phyloP scores from a whole-genome alignment of 441 rosid species.

The Mallotus japonicus region DNA sequence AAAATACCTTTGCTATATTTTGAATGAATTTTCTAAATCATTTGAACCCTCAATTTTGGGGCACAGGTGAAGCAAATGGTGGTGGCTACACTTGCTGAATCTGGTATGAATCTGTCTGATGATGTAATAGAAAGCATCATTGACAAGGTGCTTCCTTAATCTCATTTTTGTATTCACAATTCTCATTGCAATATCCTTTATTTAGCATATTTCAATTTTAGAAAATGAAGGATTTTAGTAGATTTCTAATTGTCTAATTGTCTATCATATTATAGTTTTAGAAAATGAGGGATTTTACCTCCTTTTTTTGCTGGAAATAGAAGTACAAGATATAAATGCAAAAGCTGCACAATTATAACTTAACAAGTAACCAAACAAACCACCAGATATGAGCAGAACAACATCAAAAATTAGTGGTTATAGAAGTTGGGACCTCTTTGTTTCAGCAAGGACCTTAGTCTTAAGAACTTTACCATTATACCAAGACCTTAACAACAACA shows the following conservation, averaged over 20 bases:
- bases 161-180: not conserved
- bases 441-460: too few relatives aligned
- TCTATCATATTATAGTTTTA: not conserved
- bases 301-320: too few relatives aligned
- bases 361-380: too few relatives aligned
- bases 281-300: not conserved
- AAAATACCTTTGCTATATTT: not conserved
- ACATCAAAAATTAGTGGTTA: too few relatives aligned
- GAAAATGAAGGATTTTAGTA: not conserved
- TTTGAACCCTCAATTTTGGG: not conserved
- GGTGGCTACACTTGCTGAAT: constrained; percentile 82
- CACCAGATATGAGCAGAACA: too few relatives aligned
- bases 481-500: too few relatives aligned
- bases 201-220: not conserved
- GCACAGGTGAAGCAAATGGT: constrained; percentile 80
- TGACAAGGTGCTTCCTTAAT: constrained; percentile 53
- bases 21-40: not conserved
- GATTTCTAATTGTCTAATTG: too few relatives aligned
- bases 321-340: too few relatives aligned
- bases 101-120: constrained; percentile 83
- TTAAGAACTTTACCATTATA: too few relatives aligned
- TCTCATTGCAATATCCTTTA: not conserved
- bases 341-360: too few relatives aligned
- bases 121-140: constrained; percentile 77
- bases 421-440: too few relatives aligned